Evolutionary conservation across 2,329 filamentous ascomycete genomes (phyloP).

Genomic region (Ophiostoma sp.): DNA sequence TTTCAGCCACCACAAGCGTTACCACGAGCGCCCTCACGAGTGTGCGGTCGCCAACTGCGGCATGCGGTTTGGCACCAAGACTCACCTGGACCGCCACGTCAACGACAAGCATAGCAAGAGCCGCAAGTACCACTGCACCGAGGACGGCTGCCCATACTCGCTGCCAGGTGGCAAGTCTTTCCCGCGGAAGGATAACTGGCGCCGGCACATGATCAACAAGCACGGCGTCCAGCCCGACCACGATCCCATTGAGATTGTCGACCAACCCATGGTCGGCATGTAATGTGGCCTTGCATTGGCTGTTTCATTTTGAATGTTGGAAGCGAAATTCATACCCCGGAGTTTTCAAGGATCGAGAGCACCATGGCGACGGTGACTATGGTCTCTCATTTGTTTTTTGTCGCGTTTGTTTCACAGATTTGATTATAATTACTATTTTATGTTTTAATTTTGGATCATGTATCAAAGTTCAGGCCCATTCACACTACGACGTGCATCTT

Average conservation of each 20-base stretch:
- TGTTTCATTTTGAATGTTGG: not conserved
- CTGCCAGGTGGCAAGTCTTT: constrained; percentile 53
- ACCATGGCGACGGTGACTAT: not conserved
- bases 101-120: constrained; percentile 58
- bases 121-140: constrained; percentile 55
- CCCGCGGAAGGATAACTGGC: constrained; percentile 59
- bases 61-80: constrained; percentile 57
- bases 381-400: not conserved
- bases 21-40: constrained; percentile 52
- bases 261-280: constrained; percentile 34
- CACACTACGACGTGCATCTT: not conserved
- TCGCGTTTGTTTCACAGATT: not conserved
- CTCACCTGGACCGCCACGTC: constrained; percentile 56
- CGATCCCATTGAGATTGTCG: constrained; percentile 43
- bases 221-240: constrained; percentile 40
- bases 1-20: constrained; percentile 53
- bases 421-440: not conserved
- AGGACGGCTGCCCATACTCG: constrained; percentile 52
- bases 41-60: constrained; percentile 44
- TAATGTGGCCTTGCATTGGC: constrained; percentile 16
- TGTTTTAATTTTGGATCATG: not conserved
- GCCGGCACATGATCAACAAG: constrained; percentile 57
- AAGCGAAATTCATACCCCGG: constrained; percentile 11
- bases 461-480: too few relatives aligned
- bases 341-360: constrained; percentile 4